phyloP scores from a whole-genome alignment of 768 basidiomycete genomes.

The Baorangia bicolor region DNA sequence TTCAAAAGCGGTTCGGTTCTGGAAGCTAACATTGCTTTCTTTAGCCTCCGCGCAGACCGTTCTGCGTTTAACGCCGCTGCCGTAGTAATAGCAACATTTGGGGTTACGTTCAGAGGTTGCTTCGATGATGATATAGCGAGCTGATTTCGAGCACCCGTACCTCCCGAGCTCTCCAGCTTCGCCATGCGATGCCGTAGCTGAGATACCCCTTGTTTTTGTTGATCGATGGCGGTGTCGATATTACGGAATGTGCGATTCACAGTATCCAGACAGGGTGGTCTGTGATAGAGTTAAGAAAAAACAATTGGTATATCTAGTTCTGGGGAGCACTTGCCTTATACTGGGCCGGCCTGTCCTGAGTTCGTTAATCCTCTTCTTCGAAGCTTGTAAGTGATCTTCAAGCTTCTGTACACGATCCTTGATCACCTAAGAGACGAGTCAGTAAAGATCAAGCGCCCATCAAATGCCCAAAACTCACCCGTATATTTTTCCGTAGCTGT shows the following conservation, averaged over 20 bases:
- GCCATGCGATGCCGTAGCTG: constrained; percentile 51
- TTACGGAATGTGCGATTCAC: constrained; percentile 82
- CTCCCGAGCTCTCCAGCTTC: constrained; percentile 43
- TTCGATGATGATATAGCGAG: constrained; percentile 40
- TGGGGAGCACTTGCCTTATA: constrained; percentile 49
- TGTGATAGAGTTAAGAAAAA: constrained; percentile 30
- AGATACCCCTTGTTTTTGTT: constrained; percentile 56
- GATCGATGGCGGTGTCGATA: constrained; percentile 69
- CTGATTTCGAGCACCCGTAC: constrained; percentile 37
- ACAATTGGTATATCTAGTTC: background rate
- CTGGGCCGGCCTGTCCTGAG: constrained; percentile 59
- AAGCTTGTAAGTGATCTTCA: constrained; percentile 66
- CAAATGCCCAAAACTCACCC: constrained; percentile 45
- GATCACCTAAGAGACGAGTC: constrained; percentile 46
- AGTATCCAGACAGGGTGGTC: constrained; percentile 82
- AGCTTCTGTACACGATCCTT: constrained; percentile 75
- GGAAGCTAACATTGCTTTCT: constrained; percentile 58
- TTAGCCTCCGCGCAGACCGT: constrained; percentile 67
- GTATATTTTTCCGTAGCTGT: constrained; percentile 66
- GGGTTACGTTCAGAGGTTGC: constrained; percentile 49
- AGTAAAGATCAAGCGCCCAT: constrained; percentile 2
- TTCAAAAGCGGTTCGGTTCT: constrained; percentile 70
- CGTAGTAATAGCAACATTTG: constrained; percentile 69
- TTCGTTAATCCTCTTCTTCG: constrained; percentile 68
- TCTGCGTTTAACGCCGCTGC: constrained; percentile 84